Evolutionary conservation across 495 filamentous ascomycete genomes (phyloP), one percentile per base, ranked within the genome.

Genomic region (Umbilicaria muhlenbergii): DNA sequence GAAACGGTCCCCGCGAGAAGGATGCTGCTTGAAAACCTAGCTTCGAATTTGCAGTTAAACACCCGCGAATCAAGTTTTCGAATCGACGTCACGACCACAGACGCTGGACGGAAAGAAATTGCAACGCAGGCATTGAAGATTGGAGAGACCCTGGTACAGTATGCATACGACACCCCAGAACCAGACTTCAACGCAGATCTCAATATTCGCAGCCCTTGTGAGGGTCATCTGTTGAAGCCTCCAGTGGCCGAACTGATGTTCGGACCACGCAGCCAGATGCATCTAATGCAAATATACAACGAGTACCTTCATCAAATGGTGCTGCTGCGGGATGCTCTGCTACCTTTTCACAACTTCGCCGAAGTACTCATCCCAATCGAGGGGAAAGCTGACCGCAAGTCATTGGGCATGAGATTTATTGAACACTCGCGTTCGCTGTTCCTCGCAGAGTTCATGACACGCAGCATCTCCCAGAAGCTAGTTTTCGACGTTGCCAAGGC

Each of bases 291-390:
- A 24, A 40, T 61, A 1, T 56, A 50, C 44, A 61, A 61, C 42
- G 58, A 61, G 38, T 63, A 57, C 31, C 53, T 60, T 50, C 58
- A 61, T 44, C 58, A 61, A 42, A 60, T 61, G 51, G 50, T 61
- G 4, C 46, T 61, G 14, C 51, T 63, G 0, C 58, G 60, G 11
- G 58, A 61, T 41, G 47, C 51, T 7, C 49, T 63, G 3, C 38
- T 63, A 0, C 60, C 58, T 1, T 63, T 61, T 37, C 38, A 51
- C 37, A 63, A 63, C 32, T 63, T 46, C 40, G 39, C 55, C 18
- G 55, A 60, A 15, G 57, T 63, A 6, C 46, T 43, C 0, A 54
- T 61, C 21, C 47, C 51, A 6, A 33, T 60, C 12, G 38, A 41
- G 14, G 36, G 48, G 16, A 33, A 45, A n/a, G 44, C 43, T 3